These are phyloP conservation scores for Epicoccum nigrum DNA, from an alignment of 2,329 filamentous ascomycete genomes.

Conservation along the genomic window DNA sequence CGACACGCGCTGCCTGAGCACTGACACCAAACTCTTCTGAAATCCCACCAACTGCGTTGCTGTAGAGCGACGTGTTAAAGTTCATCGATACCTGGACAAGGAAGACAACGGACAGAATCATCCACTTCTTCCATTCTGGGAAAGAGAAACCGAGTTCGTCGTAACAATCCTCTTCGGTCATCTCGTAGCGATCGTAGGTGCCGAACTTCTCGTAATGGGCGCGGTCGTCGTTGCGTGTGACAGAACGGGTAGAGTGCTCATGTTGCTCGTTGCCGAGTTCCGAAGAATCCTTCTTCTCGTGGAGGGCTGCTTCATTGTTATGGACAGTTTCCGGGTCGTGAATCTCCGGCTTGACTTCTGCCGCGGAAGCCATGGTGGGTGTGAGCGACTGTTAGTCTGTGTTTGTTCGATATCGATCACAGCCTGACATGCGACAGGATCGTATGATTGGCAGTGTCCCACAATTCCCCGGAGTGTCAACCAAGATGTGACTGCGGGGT, in stretches of 20 bases:
- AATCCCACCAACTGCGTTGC: conserved; percentile 59
- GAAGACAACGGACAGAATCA: conserved; percentile 59
- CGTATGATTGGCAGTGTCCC: neutral
- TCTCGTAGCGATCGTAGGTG: conserved; percentile 54
- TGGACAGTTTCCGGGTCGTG: conserved; percentile 26
- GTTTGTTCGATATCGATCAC: neutral
- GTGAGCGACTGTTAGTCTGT: neutral
- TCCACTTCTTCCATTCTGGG: conserved; percentile 60
- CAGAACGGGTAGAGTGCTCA: conserved; percentile 24
- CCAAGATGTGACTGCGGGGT: conserved; percentile 9
- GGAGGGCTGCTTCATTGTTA: conserved; percentile 20
- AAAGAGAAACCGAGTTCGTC: conserved; percentile 58
- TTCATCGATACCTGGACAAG: conserved; percentile 63
- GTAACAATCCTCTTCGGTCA: conserved; percentile 58
- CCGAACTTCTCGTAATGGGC: conserved; percentile 42
- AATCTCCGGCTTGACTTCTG: conserved; percentile 18
- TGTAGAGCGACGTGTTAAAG: conserved; percentile 63
- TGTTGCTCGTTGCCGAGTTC: conserved; percentile 26
- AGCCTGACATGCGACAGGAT: neutral
- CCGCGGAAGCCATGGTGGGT: conserved; percentile 11
- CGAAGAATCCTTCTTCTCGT: conserved; percentile 34
- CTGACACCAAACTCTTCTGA: conserved; percentile 71
- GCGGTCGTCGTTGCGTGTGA: conserved; percentile 30
- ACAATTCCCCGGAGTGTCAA: conserved; percentile 5
- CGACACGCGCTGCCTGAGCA: conserved; percentile 70